Evolutionary conservation across 2,329 filamentous ascomycete genomes (phyloP).

Genomic region (Apiospora arundinis): DNA sequence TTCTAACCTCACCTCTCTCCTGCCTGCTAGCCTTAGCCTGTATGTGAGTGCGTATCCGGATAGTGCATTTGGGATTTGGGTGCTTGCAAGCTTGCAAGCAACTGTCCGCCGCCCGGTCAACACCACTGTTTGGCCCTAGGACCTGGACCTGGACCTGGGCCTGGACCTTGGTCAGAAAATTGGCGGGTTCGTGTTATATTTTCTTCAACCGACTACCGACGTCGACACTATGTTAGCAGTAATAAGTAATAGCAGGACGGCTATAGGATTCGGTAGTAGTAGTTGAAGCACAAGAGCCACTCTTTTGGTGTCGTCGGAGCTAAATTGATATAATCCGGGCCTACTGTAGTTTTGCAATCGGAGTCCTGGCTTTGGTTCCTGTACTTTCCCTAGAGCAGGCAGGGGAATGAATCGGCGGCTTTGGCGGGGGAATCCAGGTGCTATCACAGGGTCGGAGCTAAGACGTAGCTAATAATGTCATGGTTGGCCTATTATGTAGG

Average conservation of each 20-base stretch:
- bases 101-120: background rate
- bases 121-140: background rate
- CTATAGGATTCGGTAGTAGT: background rate
- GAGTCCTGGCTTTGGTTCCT: background rate
- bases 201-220: background rate
- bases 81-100: background rate
- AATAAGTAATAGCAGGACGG: background rate
- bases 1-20: background rate
- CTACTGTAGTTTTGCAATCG: background rate
- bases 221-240: too few species aligned
- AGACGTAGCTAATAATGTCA: background rate
- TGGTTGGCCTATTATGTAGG: background rate
- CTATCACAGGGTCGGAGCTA: conserved; percentile 8
- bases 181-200: background rate
- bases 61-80: background rate
- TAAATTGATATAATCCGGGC: background rate
- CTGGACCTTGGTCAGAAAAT: background rate
- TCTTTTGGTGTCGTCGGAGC: conserved; percentile 1
- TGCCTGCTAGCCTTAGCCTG: background rate
- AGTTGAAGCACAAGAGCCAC: background rate
- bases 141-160: too few species aligned
- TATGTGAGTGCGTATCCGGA: background rate
- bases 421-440: conserved; percentile 8
- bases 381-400: conserved; percentile 15
- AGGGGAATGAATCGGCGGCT: conserved; percentile 14